These are phyloP conservation scores for Takakia lepidozioides DNA, from an alignment of 225 moss, liverwort and hornwort species.

Conservation along the genomic window DNA sequence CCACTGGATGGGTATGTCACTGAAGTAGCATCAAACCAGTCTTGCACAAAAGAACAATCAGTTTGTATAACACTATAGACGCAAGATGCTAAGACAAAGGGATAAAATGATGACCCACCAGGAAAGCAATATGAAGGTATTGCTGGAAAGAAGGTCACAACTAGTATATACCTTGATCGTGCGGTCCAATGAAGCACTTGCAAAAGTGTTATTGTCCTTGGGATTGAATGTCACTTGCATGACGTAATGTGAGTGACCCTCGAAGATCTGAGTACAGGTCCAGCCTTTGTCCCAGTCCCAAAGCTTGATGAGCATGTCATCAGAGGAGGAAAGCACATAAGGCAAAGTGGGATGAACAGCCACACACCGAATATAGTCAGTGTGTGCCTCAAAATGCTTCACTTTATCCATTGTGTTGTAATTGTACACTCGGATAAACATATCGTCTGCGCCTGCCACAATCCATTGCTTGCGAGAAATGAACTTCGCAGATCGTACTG, in stretches of 20 bases:
- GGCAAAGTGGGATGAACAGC: slow-evolving; percentile 93
- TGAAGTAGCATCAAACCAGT: no score
- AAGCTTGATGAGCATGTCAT: slow-evolving; percentile 99
- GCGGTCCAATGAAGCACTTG: slow-evolving; percentile 93
- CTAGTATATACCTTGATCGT: slow-evolving; percentile 99
- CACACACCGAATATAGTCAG: slow-evolving; percentile 92
- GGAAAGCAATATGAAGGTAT: no score
- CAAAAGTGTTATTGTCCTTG: slow-evolving; percentile 97
- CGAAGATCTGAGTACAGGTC: slow-evolving; percentile 94
- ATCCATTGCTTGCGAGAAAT: slow-evolving; percentile 98
- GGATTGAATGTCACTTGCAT: slow-evolving; percentile 99
- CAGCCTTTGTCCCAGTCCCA: slow-evolving; percentile 99
- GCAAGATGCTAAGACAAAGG: no score
- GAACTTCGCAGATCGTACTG: slow-evolving; percentile 96
- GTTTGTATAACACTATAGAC: no score
- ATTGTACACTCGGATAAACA: slow-evolving; percentile 93
- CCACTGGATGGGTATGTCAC: no score
- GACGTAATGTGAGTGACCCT: slow-evolving; percentile 98
- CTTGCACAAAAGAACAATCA: no score
- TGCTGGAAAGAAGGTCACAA: no score
- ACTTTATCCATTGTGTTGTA: slow-evolving; percentile 99
- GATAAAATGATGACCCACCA: no score
- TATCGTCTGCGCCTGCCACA: slow-evolving; percentile 83
- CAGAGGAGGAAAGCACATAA: slow-evolving; percentile 93
- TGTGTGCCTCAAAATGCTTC: slow-evolving; percentile 96